Percentiles rank a stretch among this genome's conserved stretches.
phyloP scores from a whole-genome alignment of 106 monocot genomes.

The Cymbidium sinense region DNA sequence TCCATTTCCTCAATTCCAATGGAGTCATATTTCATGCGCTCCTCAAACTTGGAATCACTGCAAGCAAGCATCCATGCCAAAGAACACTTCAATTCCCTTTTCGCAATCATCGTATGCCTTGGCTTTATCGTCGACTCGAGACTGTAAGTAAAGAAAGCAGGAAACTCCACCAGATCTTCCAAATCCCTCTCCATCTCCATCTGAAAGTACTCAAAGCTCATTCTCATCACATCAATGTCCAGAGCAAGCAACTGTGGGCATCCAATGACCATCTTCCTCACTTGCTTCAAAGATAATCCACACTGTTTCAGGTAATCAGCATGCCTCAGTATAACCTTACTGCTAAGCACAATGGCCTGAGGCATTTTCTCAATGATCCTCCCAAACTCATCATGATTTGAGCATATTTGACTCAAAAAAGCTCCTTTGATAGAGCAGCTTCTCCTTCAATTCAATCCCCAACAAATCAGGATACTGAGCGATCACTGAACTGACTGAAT shows the following conservation, averaged over 20 bases:
- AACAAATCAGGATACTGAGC: conserved; percentile 69
- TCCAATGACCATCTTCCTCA: conserved; percentile 60
- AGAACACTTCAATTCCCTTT: conserved; percentile 79
- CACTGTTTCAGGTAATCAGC: conserved; percentile 55
- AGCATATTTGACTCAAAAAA: conserved; percentile 64
- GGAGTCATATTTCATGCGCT: conserved; percentile 86
- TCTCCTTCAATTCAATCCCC: conserved; percentile 65
- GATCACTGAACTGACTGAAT: conserved; percentile 36
- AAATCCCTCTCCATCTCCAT: conserved; percentile 84
- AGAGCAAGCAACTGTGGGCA: conserved; percentile 92
- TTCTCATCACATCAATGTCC: conserved; percentile 80
- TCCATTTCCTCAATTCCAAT: conserved; percentile 92
- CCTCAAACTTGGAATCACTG: conserved; percentile 63
- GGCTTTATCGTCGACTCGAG: conserved; percentile 83
- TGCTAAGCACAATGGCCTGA: conserved; percentile 64
- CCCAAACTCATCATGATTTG: conserved; percentile 50
- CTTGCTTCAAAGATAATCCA: conserved; percentile 68
- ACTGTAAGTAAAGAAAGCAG: conserved; percentile 91
- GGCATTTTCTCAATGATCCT: conserved; percentile 91
- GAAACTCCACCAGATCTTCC: conserved; percentile 82
- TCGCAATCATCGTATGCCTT: conserved; percentile 51
- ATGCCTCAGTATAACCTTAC: conserved; percentile 52
- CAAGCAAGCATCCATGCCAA: conserved; percentile 93
- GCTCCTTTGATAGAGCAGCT: conserved; percentile 48
- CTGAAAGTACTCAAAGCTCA: conserved; percentile 77